phyloP scores from a whole-genome alignment of 495 filamentous ascomycete species.

The Hypoxylon fuscum region DNA sequence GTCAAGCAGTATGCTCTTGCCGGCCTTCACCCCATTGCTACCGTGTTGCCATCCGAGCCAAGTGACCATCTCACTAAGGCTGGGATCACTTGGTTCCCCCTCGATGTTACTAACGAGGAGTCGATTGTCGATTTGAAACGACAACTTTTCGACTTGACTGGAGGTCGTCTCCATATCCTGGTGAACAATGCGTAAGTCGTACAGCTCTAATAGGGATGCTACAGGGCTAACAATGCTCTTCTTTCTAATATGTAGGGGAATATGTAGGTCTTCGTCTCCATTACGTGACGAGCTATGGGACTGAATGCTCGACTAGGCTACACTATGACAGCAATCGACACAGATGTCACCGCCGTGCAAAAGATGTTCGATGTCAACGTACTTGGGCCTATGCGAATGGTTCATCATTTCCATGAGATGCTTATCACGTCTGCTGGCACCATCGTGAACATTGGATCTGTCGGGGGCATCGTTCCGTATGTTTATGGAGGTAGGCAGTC shows the following conservation, averaged over 20 bases:
- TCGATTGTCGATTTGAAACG: constrained; percentile 22
- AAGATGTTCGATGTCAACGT: constrained; percentile 49
- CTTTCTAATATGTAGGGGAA: constrained; percentile 5
- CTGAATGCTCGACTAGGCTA: constrained; percentile 25
- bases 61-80: constrained; percentile 29
- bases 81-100: constrained; percentile 23
- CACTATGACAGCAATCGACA: constrained; percentile 47
- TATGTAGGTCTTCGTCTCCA: background rate
- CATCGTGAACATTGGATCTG: constrained; percentile 47
- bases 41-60: constrained; percentile 35
- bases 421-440: constrained; percentile 31
- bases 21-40: constrained; percentile 27
- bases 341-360: constrained; percentile 34
- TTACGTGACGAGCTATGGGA: background rate
- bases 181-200: constrained; percentile 46
- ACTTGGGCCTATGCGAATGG: constrained; percentile 50
- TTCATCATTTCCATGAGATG: constrained; percentile 43
- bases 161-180: constrained; percentile 37
- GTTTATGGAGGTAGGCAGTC: constrained; percentile 41
- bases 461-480: constrained; percentile 47
- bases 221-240: background rate
- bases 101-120: constrained; percentile 40
- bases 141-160: constrained; percentile 10
- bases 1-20: constrained; percentile 13
- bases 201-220: too few relatives aligned